Evolutionary conservation across 345 rosid genomes (phyloP), one percentile per base, ranked within the genome.

Genomic region (Theobroma cacao): DNA sequence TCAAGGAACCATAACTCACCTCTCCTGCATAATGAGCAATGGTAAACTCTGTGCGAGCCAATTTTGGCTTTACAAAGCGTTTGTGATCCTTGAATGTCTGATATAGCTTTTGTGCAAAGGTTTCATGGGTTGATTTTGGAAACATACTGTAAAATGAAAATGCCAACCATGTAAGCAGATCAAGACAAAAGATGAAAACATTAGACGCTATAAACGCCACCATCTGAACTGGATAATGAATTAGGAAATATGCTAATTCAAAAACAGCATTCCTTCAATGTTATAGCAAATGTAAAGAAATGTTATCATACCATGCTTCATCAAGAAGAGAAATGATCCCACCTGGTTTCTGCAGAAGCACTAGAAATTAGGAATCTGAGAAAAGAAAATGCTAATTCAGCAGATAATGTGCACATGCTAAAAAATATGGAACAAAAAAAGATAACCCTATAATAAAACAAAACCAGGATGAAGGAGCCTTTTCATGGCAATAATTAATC

Each of bases 21-120:
- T 95, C 97, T 82, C 99, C 98, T 66, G 98, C 99, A 81, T 92
- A 95, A 82, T 93, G 99, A 79, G 83, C 85, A 74, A 95, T 82
- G 9, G 96, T 88, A 81, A 95, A 95, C 50, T 91, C 94, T 12
- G 97, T 71, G 20, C 93, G 96, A 76, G 94, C 75, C 83, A 93
- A 75, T 82, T 95, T 95, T 81, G 98, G 99, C 81, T 86, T 93
- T 61, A 88, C 68, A 83, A 95, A 95, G 66, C 94, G 94, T 80
- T 88, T 89, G 77, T 90, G 90, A 78, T 86, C 89, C 85, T 83
- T 92, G 84, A 92, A 95, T 77, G 90, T 91, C 81, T 91, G 92
- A 79, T 91, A 93, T 60, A 95, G 88, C 93, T 93, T 95, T 79
- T 93, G 89, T 3, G 93, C 80, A 84, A 95, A 93, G 76, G 97